Evolutionary conservation across 2,329 filamentous ascomycete genomes (phyloP), one percentile per base, ranked within the genome.

Genomic region (Dichotomopilus funicola): DNA sequence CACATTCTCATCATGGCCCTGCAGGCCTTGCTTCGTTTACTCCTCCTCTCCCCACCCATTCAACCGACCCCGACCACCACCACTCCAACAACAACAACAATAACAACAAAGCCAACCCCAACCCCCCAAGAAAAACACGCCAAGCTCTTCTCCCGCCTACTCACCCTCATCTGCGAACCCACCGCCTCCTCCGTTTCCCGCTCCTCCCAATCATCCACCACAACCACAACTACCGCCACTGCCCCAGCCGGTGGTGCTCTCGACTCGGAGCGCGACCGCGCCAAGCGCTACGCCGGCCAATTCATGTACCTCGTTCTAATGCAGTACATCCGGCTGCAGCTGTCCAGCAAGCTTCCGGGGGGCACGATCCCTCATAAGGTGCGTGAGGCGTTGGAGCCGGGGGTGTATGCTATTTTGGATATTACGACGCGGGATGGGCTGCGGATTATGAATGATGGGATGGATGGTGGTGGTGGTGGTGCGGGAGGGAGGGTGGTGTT

Each of bases 271-370:
- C 81, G 77, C 1, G 81, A 83, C 60, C 77, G 75, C 35, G 82
- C 82, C 19, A 85, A 83, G 70, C 75, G 80, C 12, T 80, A 78
- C 6, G 81, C 81, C 0, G 81, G 81, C 4, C 75, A 80, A 59
- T 76, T 84, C 68, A 84, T 86, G 78, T 82, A 82, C 61, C 68
- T 81, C 35, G 69, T 86, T 5, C 66, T 86, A 44, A 77, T 81
- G 70, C 70, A 75, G 53, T 86, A 85, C 63, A 73, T 85, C 60
- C 80, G 78, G 68, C 70, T 85, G 60, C 82, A 85, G 67, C 75
- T 86, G 19, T 27, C 19, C 3, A 27, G 19, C 19, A 27, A 27
- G 19, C 19, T 27, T 27, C 19, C 19, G 5, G 80, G 84, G 64
- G 71, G n/a, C 19, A 72, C 73, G 35, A 75, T 85, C 53, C 67